Percentiles rank a stretch among this genome's conserved stretches.
These are phyloP conservation scores for Penicillium soppii DNA, from an alignment of 495 filamentous ascomycete species.

Conservation along the genomic window DNA sequence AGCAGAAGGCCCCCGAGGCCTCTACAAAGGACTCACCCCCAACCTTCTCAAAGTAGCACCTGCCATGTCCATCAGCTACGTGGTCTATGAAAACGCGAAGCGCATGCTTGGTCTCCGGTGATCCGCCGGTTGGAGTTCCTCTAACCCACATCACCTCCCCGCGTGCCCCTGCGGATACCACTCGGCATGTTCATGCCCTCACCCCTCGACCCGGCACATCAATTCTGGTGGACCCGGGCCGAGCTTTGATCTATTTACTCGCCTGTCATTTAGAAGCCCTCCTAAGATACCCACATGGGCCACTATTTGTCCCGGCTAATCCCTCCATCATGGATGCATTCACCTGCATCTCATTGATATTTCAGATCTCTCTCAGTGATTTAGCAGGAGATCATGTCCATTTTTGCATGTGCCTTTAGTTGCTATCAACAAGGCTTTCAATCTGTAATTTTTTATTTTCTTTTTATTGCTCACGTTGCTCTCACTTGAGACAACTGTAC, in stretches of 20 bases:
- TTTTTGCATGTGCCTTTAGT: conserved; percentile 13
- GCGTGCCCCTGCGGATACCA: background rate
- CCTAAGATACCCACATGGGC: conserved; percentile 4
- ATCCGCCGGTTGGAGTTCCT: conserved; percentile 15
- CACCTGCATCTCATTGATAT: background rate
- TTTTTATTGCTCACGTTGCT: conserved; percentile 1
- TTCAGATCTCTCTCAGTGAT: conserved; percentile 6
- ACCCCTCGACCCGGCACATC: background rate
- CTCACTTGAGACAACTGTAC: conserved; percentile 11
- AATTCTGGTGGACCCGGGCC: background rate
- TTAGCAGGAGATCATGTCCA: background rate
- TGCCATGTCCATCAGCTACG: conserved; percentile 94
- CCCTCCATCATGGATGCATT: conserved; percentile 1
- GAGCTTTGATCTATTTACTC: background rate
- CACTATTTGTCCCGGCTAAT: background rate
- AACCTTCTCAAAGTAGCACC: conserved; percentile 97
- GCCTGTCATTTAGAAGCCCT: conserved; percentile 2
- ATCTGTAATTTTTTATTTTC: background rate
- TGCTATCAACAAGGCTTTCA: background rate
- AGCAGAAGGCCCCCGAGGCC: conserved; percentile 78
- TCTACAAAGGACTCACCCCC: conserved; percentile 94
- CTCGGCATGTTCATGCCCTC: background rate
- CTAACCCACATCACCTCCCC: background rate
- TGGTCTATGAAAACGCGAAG: conserved; percentile 97
- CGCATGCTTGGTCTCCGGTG: conserved; percentile 67